These are phyloP conservation scores for Chaetoceros tenuissimus DNA, from an alignment of 108 stramenopile genomes.

Conservation along the genomic window DNA sequence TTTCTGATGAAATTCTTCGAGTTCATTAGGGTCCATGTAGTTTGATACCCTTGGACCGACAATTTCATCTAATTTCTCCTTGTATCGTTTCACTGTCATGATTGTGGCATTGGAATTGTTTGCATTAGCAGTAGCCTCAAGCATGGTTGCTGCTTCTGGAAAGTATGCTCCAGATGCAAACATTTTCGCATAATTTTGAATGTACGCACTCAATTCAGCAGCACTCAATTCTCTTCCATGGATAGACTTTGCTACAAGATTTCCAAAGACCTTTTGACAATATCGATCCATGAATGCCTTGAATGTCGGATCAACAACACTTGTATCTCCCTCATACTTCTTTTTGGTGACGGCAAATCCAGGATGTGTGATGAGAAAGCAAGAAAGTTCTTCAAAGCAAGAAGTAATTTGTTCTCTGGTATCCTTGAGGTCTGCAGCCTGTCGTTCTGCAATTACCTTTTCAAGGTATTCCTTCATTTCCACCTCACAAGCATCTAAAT, in stretches of 20 bases:
- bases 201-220: slow-evolving; percentile 83
- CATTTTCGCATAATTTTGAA: slow-evolving; percentile 88
- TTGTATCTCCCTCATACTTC: slow-evolving; percentile 84
- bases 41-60: slow-evolving; percentile 68
- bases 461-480: slow-evolving; percentile 84
- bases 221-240: slow-evolving; percentile 83
- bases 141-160: slow-evolving; percentile 91
- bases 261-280: slow-evolving; percentile 83
- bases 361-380: slow-evolving; percentile 94
- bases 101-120: slow-evolving; percentile 89
- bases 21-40: slow-evolving; percentile 67
- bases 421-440: slow-evolving; percentile 84
- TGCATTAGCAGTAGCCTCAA: slow-evolving; percentile 93
- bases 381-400: slow-evolving; percentile 88
- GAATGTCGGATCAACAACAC: slow-evolving; percentile 76
- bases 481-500: slow-evolving; percentile 68
- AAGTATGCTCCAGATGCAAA: slow-evolving; percentile 88
- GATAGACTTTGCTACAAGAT: slow-evolving; percentile 72
- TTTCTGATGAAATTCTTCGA: slow-evolving; percentile 55
- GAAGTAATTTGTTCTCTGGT: slow-evolving; percentile 88
- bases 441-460: slow-evolving; percentile 67
- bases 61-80: slow-evolving; percentile 80
- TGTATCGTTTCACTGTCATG: slow-evolving; percentile 69
- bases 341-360: slow-evolving; percentile 92
- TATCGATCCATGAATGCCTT: slow-evolving; percentile 80